These are phyloP conservation scores for Globisporangium irregulare DNA, from an alignment of 352 stramenopile genomes.

Conservation along the genomic window DNA sequence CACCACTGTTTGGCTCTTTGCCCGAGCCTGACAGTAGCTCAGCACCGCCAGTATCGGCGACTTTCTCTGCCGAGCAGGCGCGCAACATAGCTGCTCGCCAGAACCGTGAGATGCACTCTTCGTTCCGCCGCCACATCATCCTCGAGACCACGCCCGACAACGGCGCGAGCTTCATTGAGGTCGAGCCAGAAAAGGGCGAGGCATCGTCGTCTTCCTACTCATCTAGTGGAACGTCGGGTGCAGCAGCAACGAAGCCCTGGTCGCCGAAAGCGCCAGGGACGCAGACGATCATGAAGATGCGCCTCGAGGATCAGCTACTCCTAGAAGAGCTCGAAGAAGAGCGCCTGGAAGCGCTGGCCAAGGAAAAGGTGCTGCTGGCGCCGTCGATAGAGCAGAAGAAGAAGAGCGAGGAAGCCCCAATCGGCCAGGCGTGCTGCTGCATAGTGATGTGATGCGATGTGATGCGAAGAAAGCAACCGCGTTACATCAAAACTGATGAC, in stretches of 20 bases:
- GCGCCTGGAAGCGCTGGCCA: constrained; percentile 46
- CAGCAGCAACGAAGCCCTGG: constrained; percentile 46
- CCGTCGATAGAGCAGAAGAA: constrained; percentile 2
- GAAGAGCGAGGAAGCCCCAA: constrained; percentile 19
- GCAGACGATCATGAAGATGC: constrained; percentile 67
- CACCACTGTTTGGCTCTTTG: constrained; percentile 16
- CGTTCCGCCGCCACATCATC: constrained; percentile 64
- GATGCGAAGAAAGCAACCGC: not conserved
- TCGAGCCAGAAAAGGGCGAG: constrained; percentile 29
- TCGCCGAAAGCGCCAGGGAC: constrained; percentile 59
- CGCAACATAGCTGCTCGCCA: constrained; percentile 20
- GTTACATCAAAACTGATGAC: not conserved
- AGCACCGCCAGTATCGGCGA: not conserved
- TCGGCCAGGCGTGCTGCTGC: constrained; percentile 50
- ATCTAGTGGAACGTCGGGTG: constrained; percentile 3
- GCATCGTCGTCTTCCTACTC: not conserved
- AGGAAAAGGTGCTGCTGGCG: constrained; percentile 45
- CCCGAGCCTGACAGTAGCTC: not conserved
- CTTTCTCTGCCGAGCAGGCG: constrained; percentile 13
- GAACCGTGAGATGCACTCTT: constrained; percentile 30
- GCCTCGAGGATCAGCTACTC: constrained; percentile 53
- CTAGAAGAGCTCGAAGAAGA: constrained; percentile 63
- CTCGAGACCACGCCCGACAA: constrained; percentile 57
- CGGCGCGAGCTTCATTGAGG: constrained; percentile 64
- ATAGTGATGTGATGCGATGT: constrained; percentile 47